phyloP scores from a whole-genome alignment of 306 rosid genomes.

The Trifolium dubium region DNA sequence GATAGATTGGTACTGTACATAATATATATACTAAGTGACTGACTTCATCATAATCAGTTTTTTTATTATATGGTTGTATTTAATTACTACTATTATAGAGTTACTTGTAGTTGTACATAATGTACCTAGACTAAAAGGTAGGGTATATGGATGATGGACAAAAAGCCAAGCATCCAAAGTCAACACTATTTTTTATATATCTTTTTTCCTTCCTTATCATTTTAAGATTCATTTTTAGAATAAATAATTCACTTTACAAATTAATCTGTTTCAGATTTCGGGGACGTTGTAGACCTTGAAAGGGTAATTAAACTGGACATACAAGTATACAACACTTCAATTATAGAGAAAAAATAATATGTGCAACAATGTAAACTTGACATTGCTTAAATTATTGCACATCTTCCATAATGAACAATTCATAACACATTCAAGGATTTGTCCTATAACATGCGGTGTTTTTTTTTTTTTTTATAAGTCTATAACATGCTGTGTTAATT shows the following conservation, averaged over 20 bases:
- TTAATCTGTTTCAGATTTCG: too few relatives aligned
- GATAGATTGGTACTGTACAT: background rate
- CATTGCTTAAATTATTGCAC: too few relatives aligned
- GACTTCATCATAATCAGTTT: background rate
- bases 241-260: background rate
- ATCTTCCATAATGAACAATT: too few relatives aligned
- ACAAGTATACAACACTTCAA: too few relatives aligned
- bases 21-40: background rate
- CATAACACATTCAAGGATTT: too few relatives aligned
- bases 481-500: too few relatives aligned
- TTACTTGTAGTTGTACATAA: background rate
- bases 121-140: conserved; percentile 36
- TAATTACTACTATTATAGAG: background rate
- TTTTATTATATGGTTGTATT: background rate
- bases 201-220: background rate
- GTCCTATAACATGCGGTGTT: too few relatives aligned
- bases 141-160: conserved; percentile 4
- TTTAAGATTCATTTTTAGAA: conserved; percentile 1
- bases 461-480: too few relatives aligned
- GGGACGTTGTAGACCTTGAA: too few relatives aligned
- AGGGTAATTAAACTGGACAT: too few relatives aligned
- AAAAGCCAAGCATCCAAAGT: conserved; percentile 1
- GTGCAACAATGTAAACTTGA: too few relatives aligned
- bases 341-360: too few relatives aligned
- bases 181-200: conserved; percentile 23